These are phyloP conservation scores for Pyrrhoderma lamaoense DNA, from an alignment of 1,284 basidiomycete genomes.

Conservation along the genomic window DNA sequence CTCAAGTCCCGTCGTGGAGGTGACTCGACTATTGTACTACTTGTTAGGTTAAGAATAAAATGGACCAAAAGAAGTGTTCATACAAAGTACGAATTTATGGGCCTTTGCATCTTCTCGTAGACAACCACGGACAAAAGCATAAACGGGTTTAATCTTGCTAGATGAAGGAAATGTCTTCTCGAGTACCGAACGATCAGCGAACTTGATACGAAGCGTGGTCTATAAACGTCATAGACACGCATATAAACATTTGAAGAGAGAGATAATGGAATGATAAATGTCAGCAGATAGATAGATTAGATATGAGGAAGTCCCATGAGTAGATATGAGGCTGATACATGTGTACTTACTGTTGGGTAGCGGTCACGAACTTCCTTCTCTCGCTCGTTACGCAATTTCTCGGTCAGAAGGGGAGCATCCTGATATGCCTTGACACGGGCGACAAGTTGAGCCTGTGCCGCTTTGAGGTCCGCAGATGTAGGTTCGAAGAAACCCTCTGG, in stretches of 20 bases:
- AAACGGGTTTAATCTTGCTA: slow-evolving; percentile 72
- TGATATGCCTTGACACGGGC: slow-evolving; percentile 58
- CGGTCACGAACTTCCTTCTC: slow-evolving; percentile 54
- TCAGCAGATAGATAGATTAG: too few species aligned
- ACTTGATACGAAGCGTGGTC: slow-evolving; percentile 77
- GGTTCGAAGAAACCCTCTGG: slow-evolving; percentile 53
- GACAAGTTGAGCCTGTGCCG: slow-evolving; percentile 56
- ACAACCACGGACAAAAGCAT: slow-evolving; percentile 73
- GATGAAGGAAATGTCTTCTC: slow-evolving; percentile 71
- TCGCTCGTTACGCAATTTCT: slow-evolving; percentile 58
- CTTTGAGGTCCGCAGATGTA: slow-evolving; percentile 65
- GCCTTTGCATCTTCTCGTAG: slow-evolving; percentile 65
- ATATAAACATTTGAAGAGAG: too few species aligned
- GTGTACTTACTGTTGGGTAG: slow-evolving; percentile 55
- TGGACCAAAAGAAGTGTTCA: slow-evolving; percentile 24
- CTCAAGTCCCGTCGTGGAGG: slow-evolving; percentile 79
- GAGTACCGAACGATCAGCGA: slow-evolving; percentile 76
- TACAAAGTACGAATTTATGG: slow-evolving; percentile 78
- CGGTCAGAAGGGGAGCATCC: slow-evolving; percentile 72
- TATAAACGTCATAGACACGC: slow-evolving; percentile 26
- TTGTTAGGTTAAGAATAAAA: neutral
- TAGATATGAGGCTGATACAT: neutral
- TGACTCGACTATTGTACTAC: slow-evolving; percentile 49
- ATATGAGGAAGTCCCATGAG: too few species aligned
- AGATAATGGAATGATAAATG: too few species aligned